Evolutionary conservation across 306 rosid species (phyloP), one percentile per base, ranked within the genome.

Genomic region (Biancaea sappan): DNA sequence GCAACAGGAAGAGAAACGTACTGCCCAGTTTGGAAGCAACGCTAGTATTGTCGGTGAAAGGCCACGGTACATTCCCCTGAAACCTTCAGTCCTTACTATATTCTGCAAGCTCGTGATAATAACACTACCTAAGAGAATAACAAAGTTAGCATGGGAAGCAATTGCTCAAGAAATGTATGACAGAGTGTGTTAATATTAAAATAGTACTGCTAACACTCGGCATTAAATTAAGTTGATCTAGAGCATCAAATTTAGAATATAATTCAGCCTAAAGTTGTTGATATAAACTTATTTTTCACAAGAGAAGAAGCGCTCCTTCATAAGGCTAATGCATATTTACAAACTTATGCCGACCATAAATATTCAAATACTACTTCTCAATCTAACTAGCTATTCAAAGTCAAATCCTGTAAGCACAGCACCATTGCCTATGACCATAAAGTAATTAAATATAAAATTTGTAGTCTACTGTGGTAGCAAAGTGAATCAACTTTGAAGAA

Each of bases 21-120:
- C 99, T 15, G 99, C 99, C 99, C 97, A 94, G 69, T 91, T 94
- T 65, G 99, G 97, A 83, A 94, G 99, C 64, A 91, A 81, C 7
- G 99, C 98, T 14, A 94, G 71, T 75, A 94, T 78, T 64, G 96
- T 94, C 12, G 98, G 98, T 50, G 98, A 89, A 80, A 94, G 97
- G 60, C 98, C 98, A 43, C 96, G 92, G 81, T 92, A 94, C 91
- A 94, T 24, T 70, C 99, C 99, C 86, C 80, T 82, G 68, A 92
- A 73, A 79, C 99, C 99, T 79, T 94, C 97, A 2, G 88, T 82
- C 81, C 84, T 89, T 70, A 88, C 64, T 75, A 94, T 88, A 72
- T 90, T 73, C 78, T 83, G 79, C 84, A 94, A 82, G 80, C 99
- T 88, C 11, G 88, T 66, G 81, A 92, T 18, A 59, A 94, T 94